Percentiles rank a stretch among this genome's conserved stretches.
Evolutionary conservation across 495 filamentous ascomycete genomes (phyloP).

Genomic region (Aspergillus sclerotioniger): DNA sequence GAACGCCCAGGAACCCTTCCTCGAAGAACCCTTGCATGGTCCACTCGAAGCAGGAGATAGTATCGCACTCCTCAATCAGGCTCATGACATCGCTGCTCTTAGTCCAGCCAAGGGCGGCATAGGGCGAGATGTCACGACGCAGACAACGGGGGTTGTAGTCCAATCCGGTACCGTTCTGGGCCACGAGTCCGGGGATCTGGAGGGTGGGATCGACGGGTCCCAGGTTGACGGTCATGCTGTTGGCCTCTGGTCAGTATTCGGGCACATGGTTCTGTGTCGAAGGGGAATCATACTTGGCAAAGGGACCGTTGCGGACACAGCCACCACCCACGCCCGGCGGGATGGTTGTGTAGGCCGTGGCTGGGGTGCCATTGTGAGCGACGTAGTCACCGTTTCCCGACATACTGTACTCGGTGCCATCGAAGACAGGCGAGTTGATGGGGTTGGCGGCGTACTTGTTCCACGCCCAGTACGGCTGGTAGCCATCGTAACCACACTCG

Average conservation of each 20-base stretch:
- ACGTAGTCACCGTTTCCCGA: conserved; percentile 54
- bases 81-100: conserved; percentile 12
- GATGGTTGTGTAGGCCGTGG: conserved; percentile 22
- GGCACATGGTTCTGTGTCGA: neutral
- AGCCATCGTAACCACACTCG: conserved; percentile 64
- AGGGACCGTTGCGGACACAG: conserved; percentile 56
- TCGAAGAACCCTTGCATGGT: conserved; percentile 19
- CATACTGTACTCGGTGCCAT: conserved; percentile 54
- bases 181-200: conserved; percentile 13
- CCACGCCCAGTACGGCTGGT: conserved; percentile 59
- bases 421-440: conserved; percentile 56
- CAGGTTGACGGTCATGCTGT: conserved; percentile 38
- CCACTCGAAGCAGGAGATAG: conserved; percentile 17
- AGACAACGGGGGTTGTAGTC: conserved; percentile 60
- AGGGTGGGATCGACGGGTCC: conserved; percentile 40
- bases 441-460: conserved; percentile 46
- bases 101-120: conserved; percentile 10
- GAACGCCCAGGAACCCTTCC: conserved; percentile 25
- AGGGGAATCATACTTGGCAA: conserved; percentile 29
- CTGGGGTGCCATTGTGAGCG: conserved; percentile 26
- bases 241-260: neutral
- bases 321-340: conserved; percentile 55
- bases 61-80: conserved; percentile 16
- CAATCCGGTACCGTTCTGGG: conserved; percentile 20
- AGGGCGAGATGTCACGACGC: conserved; percentile 50